Evolutionary conservation across 352 stramenopile species (phyloP).

Genomic region (Globisporangium viniferum): DNA sequence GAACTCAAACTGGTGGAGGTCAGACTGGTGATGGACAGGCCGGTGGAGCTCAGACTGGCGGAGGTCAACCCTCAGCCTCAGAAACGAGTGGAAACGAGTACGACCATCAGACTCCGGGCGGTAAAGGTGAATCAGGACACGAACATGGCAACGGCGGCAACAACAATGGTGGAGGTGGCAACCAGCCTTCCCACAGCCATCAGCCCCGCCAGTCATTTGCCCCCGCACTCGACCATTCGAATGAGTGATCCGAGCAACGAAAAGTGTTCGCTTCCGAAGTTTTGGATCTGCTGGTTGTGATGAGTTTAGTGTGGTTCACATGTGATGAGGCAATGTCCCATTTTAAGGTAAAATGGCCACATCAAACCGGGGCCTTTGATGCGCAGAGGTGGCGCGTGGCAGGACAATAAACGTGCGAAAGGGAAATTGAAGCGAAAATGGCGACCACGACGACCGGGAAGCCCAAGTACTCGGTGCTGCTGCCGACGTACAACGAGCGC

Average conservation of each 20-base stretch:
- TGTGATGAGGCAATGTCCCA: too few relatives aligned
- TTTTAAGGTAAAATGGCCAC: not conserved
- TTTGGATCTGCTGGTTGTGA: not conserved
- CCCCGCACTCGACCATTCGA: not conserved
- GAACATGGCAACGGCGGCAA: too few relatives aligned
- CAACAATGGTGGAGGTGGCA: too few relatives aligned
- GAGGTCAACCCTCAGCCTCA: too few relatives aligned
- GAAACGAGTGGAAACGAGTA: too few relatives aligned
- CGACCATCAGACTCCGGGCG: too few relatives aligned
- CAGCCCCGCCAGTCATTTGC: not conserved
- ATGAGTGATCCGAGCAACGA: not conserved
- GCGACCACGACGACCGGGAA: not conserved
- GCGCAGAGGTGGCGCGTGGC: not conserved
- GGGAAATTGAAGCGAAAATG: not conserved
- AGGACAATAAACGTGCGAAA: not conserved
- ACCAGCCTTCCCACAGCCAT: too few relatives aligned
- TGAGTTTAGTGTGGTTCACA: not conserved
- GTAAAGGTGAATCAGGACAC: too few relatives aligned
- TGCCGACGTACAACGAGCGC: conserved; percentile 98
- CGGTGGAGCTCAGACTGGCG: too few relatives aligned
- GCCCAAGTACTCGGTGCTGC: conserved; percentile 93
- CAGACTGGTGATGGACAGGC: too few relatives aligned
- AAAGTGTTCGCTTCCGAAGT: not conserved
- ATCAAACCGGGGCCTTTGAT: not conserved
- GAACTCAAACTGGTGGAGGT: too few relatives aligned